Evolutionary conservation across 164 flowering plant species (phyloP).

Genomic region (Kingdonia uniflora): DNA sequence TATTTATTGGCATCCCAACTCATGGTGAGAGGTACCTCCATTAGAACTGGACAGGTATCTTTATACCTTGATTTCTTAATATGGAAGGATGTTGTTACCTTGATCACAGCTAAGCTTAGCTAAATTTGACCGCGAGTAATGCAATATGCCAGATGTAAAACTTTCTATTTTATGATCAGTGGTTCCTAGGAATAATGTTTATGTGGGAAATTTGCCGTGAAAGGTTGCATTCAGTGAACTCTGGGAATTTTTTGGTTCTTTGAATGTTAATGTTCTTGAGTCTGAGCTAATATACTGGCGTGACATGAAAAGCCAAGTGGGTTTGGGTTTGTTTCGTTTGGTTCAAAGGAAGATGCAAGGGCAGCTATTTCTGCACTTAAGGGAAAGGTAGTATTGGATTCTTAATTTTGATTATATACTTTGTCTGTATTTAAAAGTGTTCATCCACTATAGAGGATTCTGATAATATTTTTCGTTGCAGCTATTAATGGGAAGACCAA

Average conservation of each 20-base stretch:
- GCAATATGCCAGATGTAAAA: too few relatives aligned
- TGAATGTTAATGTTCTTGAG: slow-evolving; percentile 27
- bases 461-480: slow-evolving; percentile 17
- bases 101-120: too few relatives aligned
- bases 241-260: slow-evolving; percentile 50
- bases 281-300: slow-evolving; percentile 56
- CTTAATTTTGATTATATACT: not conserved
- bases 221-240: slow-evolving; percentile 53
- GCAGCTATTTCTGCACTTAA: slow-evolving; percentile 51
- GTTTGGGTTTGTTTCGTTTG: slow-evolving; percentile 74
- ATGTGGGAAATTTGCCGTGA: slow-evolving; percentile 64
- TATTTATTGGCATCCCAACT: too few relatives aligned
- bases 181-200: slow-evolving; percentile 36
- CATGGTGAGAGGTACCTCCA: too few relatives aligned
- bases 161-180: too few relatives aligned
- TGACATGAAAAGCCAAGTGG: slow-evolving; percentile 60
- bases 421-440: not conserved
- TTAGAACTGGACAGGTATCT: too few relatives aligned
- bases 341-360: slow-evolving; percentile 50
- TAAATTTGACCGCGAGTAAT: too few relatives aligned
- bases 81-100: too few relatives aligned
- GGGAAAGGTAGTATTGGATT: slow-evolving; percentile 54
- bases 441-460: slow-evolving; percentile 1
- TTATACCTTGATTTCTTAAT: too few relatives aligned
- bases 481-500: slow-evolving; percentile 58